A percentile compares a stretch with the other conserved stretches of the same genome.
Conservation (phyloP, 2,329 filamentous ascomycete species). For the Trichoderma sp. region DNA sequence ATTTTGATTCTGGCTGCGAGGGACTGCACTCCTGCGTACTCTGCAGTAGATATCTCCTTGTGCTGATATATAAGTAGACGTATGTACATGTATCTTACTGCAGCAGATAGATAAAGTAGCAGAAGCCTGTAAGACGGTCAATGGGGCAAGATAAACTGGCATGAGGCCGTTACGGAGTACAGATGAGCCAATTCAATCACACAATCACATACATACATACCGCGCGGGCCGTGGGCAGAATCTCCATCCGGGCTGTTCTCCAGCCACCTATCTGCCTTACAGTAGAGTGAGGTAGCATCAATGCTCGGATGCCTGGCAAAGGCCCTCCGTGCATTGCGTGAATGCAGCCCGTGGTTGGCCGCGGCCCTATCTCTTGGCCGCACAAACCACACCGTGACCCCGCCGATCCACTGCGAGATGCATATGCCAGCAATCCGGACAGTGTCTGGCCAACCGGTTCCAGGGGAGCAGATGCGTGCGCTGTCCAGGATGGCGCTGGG, state of each 20-base stretch:
- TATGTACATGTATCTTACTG: neutral
- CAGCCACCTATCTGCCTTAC: too few species aligned
- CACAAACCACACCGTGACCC: slow-evolving; percentile 7
- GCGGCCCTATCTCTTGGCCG: slow-evolving; percentile 11
- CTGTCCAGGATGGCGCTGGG: slow-evolving; percentile 2
- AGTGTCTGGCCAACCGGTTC: slow-evolving; percentile 24
- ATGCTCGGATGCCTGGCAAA: slow-evolving; percentile 19
- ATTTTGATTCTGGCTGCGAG: neutral
- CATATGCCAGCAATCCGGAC: slow-evolving; percentile 26
- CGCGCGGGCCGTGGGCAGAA: neutral
- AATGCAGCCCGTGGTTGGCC: slow-evolving; percentile 18
- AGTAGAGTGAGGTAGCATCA: neutral
- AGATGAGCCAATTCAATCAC: slow-evolving; percentile 2
- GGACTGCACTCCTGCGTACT: neutral
- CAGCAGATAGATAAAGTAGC: neutral
- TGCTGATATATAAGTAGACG: neutral
- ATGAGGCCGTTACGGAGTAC: neutral
- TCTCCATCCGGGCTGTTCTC: neutral
- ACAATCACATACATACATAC: neutral
- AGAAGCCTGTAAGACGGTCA: neutral
- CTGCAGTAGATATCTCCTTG: neutral
- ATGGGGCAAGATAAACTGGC: neutral
- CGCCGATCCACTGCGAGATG: slow-evolving; percentile 25
- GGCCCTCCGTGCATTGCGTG: slow-evolving; percentile 7
- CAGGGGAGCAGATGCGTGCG: slow-evolving; percentile 21